A percentile compares a stretch with the other conserved stretches of the same genome.
Evolutionary conservation across 768 basidiomycete genomes (phyloP).

Genomic region (Agrocybe chaxingu): DNA sequence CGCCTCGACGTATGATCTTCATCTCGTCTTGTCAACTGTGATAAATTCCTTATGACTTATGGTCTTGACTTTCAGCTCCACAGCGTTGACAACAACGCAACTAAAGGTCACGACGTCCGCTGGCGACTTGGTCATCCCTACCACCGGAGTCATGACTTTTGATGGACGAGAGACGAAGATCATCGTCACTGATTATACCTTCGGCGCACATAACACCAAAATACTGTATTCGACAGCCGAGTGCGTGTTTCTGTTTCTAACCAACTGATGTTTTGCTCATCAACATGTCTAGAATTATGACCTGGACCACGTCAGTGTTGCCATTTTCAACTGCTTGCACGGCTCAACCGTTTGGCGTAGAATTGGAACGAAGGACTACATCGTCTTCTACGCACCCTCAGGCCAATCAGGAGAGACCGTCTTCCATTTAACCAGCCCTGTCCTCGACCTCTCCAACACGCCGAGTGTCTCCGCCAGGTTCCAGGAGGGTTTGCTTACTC

Average conservation of each 20-base stretch:
- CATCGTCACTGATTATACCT: conserved; percentile 44
- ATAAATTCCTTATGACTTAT: not conserved
- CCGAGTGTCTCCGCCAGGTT: conserved; percentile 30
- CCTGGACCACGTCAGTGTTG: conserved; percentile 46
- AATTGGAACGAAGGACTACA: conserved; percentile 37
- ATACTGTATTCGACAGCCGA: conserved; percentile 47
- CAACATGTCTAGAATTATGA: conserved; percentile 38
- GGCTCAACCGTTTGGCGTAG: conserved; percentile 17
- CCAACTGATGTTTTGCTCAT: not conserved
- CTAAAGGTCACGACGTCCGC: conserved; percentile 41
- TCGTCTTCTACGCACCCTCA: conserved; percentile 38
- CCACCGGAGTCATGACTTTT: conserved; percentile 34
- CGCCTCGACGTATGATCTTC: conserved; percentile 33
- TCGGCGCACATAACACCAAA: conserved; percentile 29
- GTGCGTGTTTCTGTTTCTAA: conserved; percentile 22
- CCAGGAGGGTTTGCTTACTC: conserved; percentile 33
- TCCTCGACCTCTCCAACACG: conserved; percentile 25
- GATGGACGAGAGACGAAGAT: conserved; percentile 50
- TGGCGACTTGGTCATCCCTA: conserved; percentile 36
- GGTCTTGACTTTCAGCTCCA: conserved; percentile 29
- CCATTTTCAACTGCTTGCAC: not conserved
- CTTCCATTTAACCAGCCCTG: conserved; percentile 27
- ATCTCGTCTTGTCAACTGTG: not conserved
- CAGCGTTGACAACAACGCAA: conserved; percentile 38
- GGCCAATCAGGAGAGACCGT: conserved; percentile 44